These are phyloP conservation scores for Ganoderma sinense DNA, from an alignment of 1,284 basidiomycete species.

Conservation along the genomic window DNA sequence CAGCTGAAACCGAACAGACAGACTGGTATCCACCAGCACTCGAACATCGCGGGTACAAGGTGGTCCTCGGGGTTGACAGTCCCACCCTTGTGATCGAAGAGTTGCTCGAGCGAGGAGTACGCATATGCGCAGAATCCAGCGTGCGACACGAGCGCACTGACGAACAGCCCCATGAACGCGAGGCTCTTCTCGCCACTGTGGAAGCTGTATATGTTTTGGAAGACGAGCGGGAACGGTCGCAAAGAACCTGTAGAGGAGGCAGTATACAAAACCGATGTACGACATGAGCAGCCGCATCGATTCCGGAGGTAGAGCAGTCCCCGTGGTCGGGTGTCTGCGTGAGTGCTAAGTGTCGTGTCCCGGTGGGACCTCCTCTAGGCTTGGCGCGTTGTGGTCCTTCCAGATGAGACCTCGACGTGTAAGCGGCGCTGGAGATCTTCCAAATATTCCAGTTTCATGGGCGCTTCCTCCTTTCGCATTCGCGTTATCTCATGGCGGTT, in stretches of 20 bases:
- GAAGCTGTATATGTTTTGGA: slow-evolving; percentile 41
- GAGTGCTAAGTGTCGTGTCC: too few species aligned
- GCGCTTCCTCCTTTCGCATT: too few species aligned
- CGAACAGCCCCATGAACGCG: slow-evolving; percentile 56
- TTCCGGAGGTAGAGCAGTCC: too few species aligned
- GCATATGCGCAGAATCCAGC: slow-evolving; percentile 30
- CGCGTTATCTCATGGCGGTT: too few species aligned
- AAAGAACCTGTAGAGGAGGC: slow-evolving; percentile 43
- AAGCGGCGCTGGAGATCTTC: too few species aligned
- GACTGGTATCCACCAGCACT: slow-evolving; percentile 47
- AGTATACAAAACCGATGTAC: slow-evolving; percentile 54
- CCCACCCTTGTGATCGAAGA: slow-evolving; percentile 21
- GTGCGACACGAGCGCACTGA: slow-evolving; percentile 37
- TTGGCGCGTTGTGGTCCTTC: too few species aligned
- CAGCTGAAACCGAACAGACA: slow-evolving; percentile 55
- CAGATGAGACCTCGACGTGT: too few species aligned
- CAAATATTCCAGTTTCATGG: too few species aligned
- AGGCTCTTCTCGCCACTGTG: slow-evolving; percentile 50
- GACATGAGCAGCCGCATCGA: too few species aligned
- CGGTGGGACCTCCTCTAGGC: too few species aligned
- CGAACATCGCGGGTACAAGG: slow-evolving; percentile 47
- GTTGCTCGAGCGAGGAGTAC: slow-evolving; percentile 24
- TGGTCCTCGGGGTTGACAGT: slow-evolving; percentile 50
- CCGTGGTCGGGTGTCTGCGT: too few species aligned
- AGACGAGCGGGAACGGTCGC: slow-evolving; percentile 44